Evolutionary conservation across 1,139 yeast species (phyloP).

Genomic region (Taiozyma sp.): DNA sequence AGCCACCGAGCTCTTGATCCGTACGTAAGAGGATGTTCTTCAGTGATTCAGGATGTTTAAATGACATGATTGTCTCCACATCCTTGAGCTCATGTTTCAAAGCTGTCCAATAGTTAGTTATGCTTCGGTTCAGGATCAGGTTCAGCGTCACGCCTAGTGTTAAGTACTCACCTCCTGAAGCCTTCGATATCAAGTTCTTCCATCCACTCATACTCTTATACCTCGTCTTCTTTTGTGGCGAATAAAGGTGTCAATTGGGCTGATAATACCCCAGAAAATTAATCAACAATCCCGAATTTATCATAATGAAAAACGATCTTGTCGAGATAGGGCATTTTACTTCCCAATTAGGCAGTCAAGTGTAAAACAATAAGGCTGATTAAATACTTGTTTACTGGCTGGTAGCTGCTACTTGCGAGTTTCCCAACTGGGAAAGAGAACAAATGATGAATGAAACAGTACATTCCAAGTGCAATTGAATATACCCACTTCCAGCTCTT

Average conservation of each 20-base stretch:
- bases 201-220: conserved; percentile 1
- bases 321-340: background rate
- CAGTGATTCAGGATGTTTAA: conserved; percentile 42
- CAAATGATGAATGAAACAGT: no score
- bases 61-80: conserved; percentile 46
- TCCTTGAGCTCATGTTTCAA: conserved; percentile 20
- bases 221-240: background rate
- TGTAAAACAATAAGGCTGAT: background rate
- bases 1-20: conserved; percentile 78
- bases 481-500: no score
- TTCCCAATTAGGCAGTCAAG: background rate
- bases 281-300: background rate
- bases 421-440: no score
- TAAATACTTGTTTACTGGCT: no score
- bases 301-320: background rate
- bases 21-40: conserved; percentile 53
- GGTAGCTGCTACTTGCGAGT: no score
- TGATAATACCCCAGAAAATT: background rate
- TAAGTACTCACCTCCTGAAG: conserved; percentile 8
- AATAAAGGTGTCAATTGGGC: background rate
- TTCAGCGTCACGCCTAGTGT: no score
- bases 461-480: no score
- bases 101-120: conserved; percentile 1
- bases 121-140: background rate
- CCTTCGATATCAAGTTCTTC: conserved; percentile 4